A percentile compares a stretch with the other conserved stretches of the same genome.
Evolutionary conservation across 495 filamentous ascomycete genomes (phyloP).

Genomic region (Saxophila tyrrhenica): DNA sequence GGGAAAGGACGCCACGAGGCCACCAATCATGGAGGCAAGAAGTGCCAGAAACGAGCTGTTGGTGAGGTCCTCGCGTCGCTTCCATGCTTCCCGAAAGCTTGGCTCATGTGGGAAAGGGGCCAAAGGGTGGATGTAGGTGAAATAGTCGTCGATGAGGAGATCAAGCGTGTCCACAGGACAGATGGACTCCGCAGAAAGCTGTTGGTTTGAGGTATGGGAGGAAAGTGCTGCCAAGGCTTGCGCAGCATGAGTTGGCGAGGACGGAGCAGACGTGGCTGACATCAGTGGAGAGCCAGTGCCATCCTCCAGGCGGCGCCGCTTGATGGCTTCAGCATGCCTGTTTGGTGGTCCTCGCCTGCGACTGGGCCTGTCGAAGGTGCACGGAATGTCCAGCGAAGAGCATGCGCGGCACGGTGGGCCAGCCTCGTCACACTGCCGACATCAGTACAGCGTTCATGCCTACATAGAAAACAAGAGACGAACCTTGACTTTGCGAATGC

Average conservation of each 20-base stretch:
- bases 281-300: slow-evolving; percentile 17
- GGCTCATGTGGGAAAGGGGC: slow-evolving; percentile 77
- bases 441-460: neutral
- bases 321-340: slow-evolving; percentile 71
- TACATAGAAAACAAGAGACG: slow-evolving; percentile 5
- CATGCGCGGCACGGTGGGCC: slow-evolving; percentile 74
- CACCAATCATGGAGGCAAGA: slow-evolving; percentile 69
- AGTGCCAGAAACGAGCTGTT: slow-evolving; percentile 63
- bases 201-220: slow-evolving; percentile 28
- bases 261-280: slow-evolving; percentile 30
- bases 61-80: slow-evolving; percentile 54
- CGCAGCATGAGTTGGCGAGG: slow-evolving; percentile 39
- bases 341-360: slow-evolving; percentile 77
- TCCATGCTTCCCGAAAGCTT: slow-evolving; percentile 64
- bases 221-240: slow-evolving; percentile 33
- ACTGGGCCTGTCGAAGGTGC: slow-evolving; percentile 69
- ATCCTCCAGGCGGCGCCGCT: slow-evolving; percentile 51
- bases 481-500: slow-evolving; percentile 77
- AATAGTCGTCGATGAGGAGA: slow-evolving; percentile 73
- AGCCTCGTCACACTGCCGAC: slow-evolving; percentile 61
- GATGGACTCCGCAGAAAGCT: slow-evolving; percentile 57
- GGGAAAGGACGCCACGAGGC: slow-evolving; percentile 69
- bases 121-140: slow-evolving; percentile 82
- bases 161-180: slow-evolving; percentile 55
- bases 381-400: slow-evolving; percentile 65